A percentile compares a stretch with the other conserved stretches of the same genome.
phyloP scores from a whole-genome alignment of 106 monocot species.

The Dendrobium huoshanense region DNA sequence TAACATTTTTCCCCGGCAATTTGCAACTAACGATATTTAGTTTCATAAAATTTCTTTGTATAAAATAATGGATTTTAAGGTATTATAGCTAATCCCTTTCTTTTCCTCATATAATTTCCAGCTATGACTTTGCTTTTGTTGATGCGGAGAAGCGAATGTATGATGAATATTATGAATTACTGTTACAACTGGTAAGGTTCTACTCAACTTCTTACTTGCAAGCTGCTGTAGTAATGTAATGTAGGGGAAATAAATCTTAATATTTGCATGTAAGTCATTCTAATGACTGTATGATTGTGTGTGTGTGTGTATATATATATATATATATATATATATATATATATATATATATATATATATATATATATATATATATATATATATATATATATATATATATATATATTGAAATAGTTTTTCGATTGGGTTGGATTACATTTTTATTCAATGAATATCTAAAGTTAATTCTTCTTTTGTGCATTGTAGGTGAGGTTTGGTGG shows the following conservation, averaged over 20 bases:
- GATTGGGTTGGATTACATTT: too few relatives aligned
- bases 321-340: too few relatives aligned
- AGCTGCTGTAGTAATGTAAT: background rate
- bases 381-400: too few relatives aligned
- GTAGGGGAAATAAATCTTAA: background rate
- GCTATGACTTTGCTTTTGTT: constrained; percentile 98
- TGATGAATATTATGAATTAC: constrained; percentile 74
- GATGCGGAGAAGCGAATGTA: constrained; percentile 94
- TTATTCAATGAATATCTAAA: too few relatives aligned
- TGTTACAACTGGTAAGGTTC: constrained; percentile 71
- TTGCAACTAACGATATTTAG: too few relatives aligned
- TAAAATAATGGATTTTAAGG: background rate
- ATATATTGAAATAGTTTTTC: too few relatives aligned
- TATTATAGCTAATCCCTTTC: background rate
- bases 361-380: too few relatives aligned
- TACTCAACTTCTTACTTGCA: background rate
- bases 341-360: too few relatives aligned
- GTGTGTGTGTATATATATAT: too few relatives aligned
- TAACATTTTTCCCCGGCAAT: background rate
- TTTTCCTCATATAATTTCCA: constrained; percentile 16
- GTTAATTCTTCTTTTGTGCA: too few relatives aligned
- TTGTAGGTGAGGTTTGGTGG: constrained; percentile 78
- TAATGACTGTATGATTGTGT: too few relatives aligned
- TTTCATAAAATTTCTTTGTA: background rate
- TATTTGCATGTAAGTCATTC: background rate